These are phyloP conservation scores for Colletotrichum sp. DNA, from an alignment of 2,329 filamentous ascomycete species.

Conservation along the genomic window DNA sequence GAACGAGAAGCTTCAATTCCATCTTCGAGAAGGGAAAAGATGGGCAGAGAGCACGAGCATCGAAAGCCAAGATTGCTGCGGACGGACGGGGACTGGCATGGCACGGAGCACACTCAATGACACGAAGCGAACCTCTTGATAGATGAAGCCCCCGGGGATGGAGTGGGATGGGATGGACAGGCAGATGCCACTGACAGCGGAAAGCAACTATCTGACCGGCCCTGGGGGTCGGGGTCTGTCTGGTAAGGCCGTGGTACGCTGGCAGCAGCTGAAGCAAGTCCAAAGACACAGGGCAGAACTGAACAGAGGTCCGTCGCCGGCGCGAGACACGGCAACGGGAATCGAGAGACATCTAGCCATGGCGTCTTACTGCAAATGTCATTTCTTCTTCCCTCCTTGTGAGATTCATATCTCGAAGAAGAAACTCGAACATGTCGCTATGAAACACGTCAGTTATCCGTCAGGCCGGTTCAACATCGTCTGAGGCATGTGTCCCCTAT, in stretches of 20 bases:
- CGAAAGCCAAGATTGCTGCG: neutral
- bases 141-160: neutral
- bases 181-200: neutral
- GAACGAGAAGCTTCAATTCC: neutral
- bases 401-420: neutral
- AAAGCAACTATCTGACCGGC: neutral
- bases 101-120: neutral
- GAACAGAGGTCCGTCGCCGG: neutral
- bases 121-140: neutral
- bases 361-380: slow-evolving; percentile 9
- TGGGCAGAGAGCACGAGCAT: neutral
- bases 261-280: neutral
- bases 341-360: slow-evolving; percentile 15
- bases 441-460: slow-evolving; percentile 13
- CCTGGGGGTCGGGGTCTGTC: neutral
- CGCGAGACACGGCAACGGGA: slow-evolving; percentile 13
- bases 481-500: neutral
- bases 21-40: neutral
- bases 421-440: slow-evolving; percentile 1
- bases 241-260: neutral
- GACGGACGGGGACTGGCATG: neutral
- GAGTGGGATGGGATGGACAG: neutral
- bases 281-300: neutral
- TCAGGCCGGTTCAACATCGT: neutral
- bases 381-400: slow-evolving; percentile 4